phyloP scores from a whole-genome alignment of 345 rosid genomes.

The Populus deltoides region DNA sequence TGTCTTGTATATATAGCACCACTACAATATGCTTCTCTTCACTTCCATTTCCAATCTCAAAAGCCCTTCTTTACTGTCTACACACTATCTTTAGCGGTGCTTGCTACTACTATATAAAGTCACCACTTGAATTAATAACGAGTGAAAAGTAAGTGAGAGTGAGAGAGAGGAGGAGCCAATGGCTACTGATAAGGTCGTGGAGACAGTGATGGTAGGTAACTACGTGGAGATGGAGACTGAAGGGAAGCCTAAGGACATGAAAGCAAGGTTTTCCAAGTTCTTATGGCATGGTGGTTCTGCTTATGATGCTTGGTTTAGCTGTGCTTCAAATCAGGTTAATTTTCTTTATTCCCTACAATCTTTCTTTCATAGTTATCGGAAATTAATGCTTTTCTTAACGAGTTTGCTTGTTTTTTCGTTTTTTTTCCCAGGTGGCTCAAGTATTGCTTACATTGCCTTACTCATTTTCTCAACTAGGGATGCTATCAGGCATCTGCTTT shows the following conservation, averaged over 20 bases:
- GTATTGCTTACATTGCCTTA: slow-evolving; percentile 93
- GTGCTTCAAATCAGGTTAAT: slow-evolving; percentile 90
- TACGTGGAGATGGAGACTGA: slow-evolving; percentile 93
- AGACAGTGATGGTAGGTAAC: slow-evolving; percentile 81
- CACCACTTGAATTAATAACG: background rate
- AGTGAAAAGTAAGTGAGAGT: background rate
- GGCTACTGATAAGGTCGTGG: slow-evolving; percentile 76
- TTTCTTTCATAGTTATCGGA: background rate
- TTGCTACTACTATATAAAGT: background rate
- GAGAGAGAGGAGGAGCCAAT: slow-evolving; percentile 17
- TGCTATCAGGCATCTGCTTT: slow-evolving; percentile 88
- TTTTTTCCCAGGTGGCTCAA: slow-evolving; percentile 89
- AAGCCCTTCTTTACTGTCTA: background rate
- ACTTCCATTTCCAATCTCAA: slow-evolving; percentile 26
- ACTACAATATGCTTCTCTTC: slow-evolving; percentile 18
- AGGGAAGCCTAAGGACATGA: slow-evolving; percentile 56
- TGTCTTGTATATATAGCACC: slow-evolving; percentile 28
- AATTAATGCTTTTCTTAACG: too few relatives aligned
- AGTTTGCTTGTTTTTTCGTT: background rate
- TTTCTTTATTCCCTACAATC: background rate
- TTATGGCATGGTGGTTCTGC: slow-evolving; percentile 98
- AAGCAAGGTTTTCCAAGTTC: slow-evolving; percentile 59
- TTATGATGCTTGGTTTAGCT: slow-evolving; percentile 99
- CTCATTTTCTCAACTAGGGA: slow-evolving; percentile 97
- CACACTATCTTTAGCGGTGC: background rate